Evolutionary conservation across 164 flowering plant genomes (phyloP), one percentile per base, ranked within the genome.

Genomic region (Umbilicus rupestris): DNA sequence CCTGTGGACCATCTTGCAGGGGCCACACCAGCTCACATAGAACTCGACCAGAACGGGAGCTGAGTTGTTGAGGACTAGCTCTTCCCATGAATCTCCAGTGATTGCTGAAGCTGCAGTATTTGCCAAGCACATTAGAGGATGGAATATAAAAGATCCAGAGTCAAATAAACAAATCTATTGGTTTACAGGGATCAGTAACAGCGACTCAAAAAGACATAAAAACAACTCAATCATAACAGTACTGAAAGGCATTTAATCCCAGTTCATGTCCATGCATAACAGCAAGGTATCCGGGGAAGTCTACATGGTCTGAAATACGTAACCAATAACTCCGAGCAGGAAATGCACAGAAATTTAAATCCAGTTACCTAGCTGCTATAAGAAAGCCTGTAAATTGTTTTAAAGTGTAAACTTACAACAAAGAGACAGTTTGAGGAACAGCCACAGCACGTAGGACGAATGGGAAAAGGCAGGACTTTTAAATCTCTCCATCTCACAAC

Each of bases 21-120:
- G 97, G 0, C 97, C 97, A 72, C 98, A 93, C 97, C 98, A 90
- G 68, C 86, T 77, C 24, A 96, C 87, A 73, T 82, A 84, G 69
- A 93, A 93, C 63, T 89, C 96, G 31, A 93, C 98, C 0, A 93
- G 82, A 37, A 90, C 94, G 3, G 91, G 97, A 33, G 64, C 66
- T 33, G 89, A 81, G 37, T 88, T 89, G 42, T 76, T 74, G 70
- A 85, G 59, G 20, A 93, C 72, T 29, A 60, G 72, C 22, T 81
- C 77, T 17, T 85, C 82, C 98, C 97, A 93, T n/a, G 90, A 78
- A 66, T 81, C 82, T 70, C 74, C 73, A 30, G 88, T 86, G 66
- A 93, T 84, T 8, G 60, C 76, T 31, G 82, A 49, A 66, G 86
- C 97, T 90, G 91, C 81, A 82, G 81, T 37, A 73, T 46, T 55